Percentiles rank a stretch among this genome's conserved stretches.
Conservation (phyloP, 352 stramenopile species). For the Phytophthora chlamydospora region DNA sequence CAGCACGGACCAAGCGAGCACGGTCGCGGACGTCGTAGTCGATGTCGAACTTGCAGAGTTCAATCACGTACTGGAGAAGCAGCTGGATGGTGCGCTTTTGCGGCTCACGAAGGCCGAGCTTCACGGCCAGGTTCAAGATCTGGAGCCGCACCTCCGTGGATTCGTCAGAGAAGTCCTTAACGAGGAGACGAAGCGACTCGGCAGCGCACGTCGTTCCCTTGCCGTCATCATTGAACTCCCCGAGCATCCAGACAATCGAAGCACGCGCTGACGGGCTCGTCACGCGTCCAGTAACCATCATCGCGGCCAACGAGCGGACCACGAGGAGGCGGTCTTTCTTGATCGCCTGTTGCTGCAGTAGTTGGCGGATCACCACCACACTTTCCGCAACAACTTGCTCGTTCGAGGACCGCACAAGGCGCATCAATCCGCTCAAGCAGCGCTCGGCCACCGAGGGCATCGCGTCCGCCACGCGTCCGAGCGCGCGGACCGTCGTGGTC, state of each 20-base stretch:
- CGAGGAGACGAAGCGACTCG: slow-evolving; percentile 89
- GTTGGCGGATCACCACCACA: slow-evolving; percentile 94
- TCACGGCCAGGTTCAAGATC: slow-evolving; percentile 92
- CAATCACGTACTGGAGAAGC: slow-evolving; percentile 91
- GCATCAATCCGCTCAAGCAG: slow-evolving; percentile 91
- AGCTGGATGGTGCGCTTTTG: slow-evolving; percentile 77
- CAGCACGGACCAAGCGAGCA: slow-evolving; percentile 84
- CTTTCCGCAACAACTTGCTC: slow-evolving; percentile 94
- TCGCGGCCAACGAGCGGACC: slow-evolving; percentile 77
- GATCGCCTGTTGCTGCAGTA: slow-evolving; percentile 91
- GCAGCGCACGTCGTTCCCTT: slow-evolving; percentile 69
- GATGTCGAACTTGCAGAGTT: slow-evolving; percentile 92
- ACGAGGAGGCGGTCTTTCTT: slow-evolving; percentile 82
- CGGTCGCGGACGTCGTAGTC: slow-evolving; percentile 94
- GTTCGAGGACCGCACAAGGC: slow-evolving; percentile 85
- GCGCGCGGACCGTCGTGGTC: slow-evolving; percentile 91
- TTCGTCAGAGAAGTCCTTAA: slow-evolving; percentile 89
- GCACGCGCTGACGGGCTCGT: slow-evolving; percentile 80
- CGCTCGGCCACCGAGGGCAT: slow-evolving; percentile 90
- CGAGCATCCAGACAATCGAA: slow-evolving; percentile 94
- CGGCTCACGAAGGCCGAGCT: slow-evolving; percentile 82
- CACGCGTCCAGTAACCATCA: slow-evolving; percentile 76
- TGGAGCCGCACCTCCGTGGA: slow-evolving; percentile 89
- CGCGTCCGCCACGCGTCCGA: slow-evolving; percentile 93
- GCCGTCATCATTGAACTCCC: slow-evolving; percentile 85